phyloP scores from a whole-genome alignment of 345 rosid species.

The Draba incana region DNA sequence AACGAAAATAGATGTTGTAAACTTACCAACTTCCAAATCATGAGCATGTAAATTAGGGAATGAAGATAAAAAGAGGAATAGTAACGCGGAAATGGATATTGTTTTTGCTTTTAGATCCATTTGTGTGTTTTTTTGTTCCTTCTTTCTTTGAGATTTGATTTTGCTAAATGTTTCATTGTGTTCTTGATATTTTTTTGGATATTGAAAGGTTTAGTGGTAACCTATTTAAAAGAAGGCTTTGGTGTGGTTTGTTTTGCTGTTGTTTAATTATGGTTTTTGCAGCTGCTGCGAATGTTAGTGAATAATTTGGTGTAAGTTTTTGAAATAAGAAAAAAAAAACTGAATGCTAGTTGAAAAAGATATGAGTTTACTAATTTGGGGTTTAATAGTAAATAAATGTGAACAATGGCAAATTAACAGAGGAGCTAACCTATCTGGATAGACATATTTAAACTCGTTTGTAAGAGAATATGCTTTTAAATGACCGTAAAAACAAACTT shows the following conservation, averaged over 20 bases:
- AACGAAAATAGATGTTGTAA: neutral
- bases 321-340: neutral
- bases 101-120: slow-evolving; percentile 24
- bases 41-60: slow-evolving; percentile 8
- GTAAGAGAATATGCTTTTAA: neutral
- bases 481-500: neutral
- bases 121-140: neutral
- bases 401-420: neutral
- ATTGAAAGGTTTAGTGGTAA: neutral
- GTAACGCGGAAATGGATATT: neutral
- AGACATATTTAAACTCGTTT: neutral
- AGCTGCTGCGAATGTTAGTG: slow-evolving; percentile 23
- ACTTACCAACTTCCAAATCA: slow-evolving; percentile 35
- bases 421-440: neutral
- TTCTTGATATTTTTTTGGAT: slow-evolving; percentile 9
- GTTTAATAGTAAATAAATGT: neutral
- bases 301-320: slow-evolving; percentile 15
- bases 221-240: slow-evolving; percentile 20
- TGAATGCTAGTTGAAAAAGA: neutral
- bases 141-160: slow-evolving; percentile 1
- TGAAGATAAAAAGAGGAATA: slow-evolving; percentile 4
- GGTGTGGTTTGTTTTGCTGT: neutral
- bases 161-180: neutral
- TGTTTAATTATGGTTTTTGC: slow-evolving; percentile 9
- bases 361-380: slow-evolving; percentile 11